Conservation (phyloP, 768 basidiomycete genomes). For the Suillus brevipes region DNA sequence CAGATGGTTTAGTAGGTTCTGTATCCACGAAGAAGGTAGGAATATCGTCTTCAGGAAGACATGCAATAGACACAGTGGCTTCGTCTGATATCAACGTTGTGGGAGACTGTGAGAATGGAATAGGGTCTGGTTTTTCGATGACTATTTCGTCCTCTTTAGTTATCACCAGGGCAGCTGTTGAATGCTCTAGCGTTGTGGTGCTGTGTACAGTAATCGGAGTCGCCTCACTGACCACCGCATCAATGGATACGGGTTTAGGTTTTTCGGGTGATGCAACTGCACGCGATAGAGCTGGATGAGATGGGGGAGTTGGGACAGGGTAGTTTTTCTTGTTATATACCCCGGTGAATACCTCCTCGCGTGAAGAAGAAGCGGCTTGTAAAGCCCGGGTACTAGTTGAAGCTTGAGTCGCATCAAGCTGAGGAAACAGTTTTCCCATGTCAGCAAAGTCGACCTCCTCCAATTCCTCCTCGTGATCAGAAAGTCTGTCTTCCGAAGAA, state of each 20-base stretch:
- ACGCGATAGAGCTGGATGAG: neutral
- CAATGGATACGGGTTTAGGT: too few relatives aligned
- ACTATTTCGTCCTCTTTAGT: neutral
- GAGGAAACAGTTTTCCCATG: constrained; percentile 45
- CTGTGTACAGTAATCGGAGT: neutral
- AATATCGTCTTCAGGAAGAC: neutral
- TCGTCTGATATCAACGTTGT: neutral
- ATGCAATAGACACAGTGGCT: neutral
- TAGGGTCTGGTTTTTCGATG: neutral
- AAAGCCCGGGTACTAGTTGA: neutral
- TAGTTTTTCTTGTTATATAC: constrained; percentile 28
- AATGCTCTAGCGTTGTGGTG: neutral
- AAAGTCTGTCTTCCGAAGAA: constrained; percentile 30
- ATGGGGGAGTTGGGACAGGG: too few relatives aligned
- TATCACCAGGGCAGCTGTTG: neutral
- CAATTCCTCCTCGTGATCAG: constrained; percentile 35
- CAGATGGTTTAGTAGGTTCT: constrained; percentile 22
- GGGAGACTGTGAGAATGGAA: neutral
- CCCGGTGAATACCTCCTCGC: constrained; percentile 39
- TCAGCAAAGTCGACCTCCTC: constrained; percentile 72
- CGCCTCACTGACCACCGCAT: neutral
- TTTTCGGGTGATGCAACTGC: neutral
- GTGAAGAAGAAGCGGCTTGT: neutral
- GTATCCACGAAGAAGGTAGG: constrained; percentile 43
- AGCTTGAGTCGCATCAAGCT: constrained; percentile 35